These are phyloP conservation scores for Madurella mycetomatis DNA, from an alignment of 2,329 filamentous ascomycete species.

Conservation along the genomic window DNA sequence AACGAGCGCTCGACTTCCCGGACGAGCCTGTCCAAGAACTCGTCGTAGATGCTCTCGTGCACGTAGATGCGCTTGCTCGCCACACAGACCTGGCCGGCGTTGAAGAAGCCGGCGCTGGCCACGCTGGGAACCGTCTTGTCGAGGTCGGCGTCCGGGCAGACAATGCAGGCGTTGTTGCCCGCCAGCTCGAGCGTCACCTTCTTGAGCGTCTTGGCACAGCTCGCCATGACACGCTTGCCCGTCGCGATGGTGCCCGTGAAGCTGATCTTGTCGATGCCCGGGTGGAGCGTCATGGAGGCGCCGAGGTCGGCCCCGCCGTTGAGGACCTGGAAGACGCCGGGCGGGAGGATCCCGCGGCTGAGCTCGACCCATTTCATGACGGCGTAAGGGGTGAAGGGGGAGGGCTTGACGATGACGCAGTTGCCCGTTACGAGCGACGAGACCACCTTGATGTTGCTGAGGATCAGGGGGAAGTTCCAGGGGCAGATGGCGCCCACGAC, in stretches of 20 bases:
- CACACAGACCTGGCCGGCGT: constrained; percentile 53
- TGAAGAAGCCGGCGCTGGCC: constrained; percentile 46
- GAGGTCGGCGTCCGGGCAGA: constrained; percentile 50
- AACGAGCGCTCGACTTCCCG: constrained; percentile 41
- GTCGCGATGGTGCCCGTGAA: constrained; percentile 55
- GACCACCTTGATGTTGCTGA: constrained; percentile 47
- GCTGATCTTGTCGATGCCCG: constrained; percentile 51
- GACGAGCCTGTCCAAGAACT: constrained; percentile 43
- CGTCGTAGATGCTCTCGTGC: constrained; percentile 55
- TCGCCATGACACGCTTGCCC: constrained; percentile 35
- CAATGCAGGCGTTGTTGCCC: constrained; percentile 52
- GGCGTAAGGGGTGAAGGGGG: constrained; percentile 51
- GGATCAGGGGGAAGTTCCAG: constrained; percentile 54
- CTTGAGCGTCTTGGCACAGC: constrained; percentile 48
- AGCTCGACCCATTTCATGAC: constrained; percentile 51
- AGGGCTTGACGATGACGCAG: constrained; percentile 54
- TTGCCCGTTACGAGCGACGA: constrained; percentile 49
- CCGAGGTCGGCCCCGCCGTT: constrained; percentile 53
- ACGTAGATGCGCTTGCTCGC: constrained; percentile 57
- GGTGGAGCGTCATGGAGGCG: constrained; percentile 49
- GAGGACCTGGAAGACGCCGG: constrained; percentile 53
- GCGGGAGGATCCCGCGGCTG: constrained; percentile 44
- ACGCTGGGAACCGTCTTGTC: constrained; percentile 40
- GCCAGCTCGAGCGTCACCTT: constrained; percentile 50
- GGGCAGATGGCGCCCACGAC: constrained; percentile 53